Percentiles rank a stretch among this genome's conserved stretches.
phyloP scores from a whole-genome alignment of 495 filamentous ascomycete genomes.

The Neurospora hispaniola region DNA sequence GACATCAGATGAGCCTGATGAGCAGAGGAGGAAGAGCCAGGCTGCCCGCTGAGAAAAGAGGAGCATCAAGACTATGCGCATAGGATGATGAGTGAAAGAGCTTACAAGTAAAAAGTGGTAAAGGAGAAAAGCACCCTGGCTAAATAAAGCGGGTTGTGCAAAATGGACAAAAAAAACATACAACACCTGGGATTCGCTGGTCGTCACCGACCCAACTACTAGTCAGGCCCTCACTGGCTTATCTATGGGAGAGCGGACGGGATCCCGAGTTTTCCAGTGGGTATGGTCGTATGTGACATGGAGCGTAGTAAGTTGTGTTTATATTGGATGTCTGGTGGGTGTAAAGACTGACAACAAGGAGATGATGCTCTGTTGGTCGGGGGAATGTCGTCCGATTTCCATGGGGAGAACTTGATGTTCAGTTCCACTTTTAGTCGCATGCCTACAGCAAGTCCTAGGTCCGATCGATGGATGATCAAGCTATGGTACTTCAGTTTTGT shows the following conservation, averaged over 20 bases:
- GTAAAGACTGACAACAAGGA: neutral
- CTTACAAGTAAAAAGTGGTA: too few relatives aligned
- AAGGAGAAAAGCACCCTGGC: too few relatives aligned
- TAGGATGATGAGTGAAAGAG: too few relatives aligned
- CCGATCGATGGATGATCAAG: neutral
- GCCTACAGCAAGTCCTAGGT: too few relatives aligned
- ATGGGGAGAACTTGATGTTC: neutral
- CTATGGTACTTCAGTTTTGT: neutral
- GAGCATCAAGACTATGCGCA: too few relatives aligned
- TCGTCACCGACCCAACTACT: constrained; percentile 38
- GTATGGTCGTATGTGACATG: neutral
- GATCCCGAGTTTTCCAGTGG: neutral
- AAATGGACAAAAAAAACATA: constrained; percentile 18
- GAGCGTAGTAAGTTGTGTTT: neutral
- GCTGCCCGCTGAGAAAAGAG: too few relatives aligned
- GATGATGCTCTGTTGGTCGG: neutral
- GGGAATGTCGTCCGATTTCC: neutral
- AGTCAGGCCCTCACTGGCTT: constrained; percentile 24
- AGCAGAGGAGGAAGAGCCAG: too few relatives aligned
- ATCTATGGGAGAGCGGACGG: constrained; percentile 15
- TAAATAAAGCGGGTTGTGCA: too few relatives aligned
- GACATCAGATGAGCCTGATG: too few relatives aligned
- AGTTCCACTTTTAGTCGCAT: neutral
- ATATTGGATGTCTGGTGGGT: neutral
- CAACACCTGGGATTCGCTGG: constrained; percentile 34